These are phyloP conservation scores for Rhododendron ovatum DNA, from an alignment of 148 eudicot genomes.

Conservation along the genomic window DNA sequence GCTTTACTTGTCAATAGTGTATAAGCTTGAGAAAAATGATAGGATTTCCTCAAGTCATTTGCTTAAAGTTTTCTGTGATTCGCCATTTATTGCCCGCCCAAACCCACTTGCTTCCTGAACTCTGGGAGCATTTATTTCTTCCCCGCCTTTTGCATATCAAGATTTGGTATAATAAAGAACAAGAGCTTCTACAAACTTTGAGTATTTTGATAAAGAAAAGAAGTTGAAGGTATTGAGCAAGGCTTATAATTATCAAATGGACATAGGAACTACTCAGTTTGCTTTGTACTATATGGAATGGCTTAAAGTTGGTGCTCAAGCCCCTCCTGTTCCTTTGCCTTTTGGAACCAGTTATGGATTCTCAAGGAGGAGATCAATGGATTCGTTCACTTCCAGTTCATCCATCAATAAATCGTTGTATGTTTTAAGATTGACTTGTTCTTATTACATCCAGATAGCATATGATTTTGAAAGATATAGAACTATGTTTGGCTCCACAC, in stretches of 20 bases:
- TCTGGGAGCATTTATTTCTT: conserved; percentile 55
- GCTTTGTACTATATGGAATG: conserved; percentile 46
- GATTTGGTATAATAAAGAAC: conserved; percentile 34
- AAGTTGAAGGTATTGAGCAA: conserved; percentile 22
- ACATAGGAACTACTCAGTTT: conserved; percentile 35
- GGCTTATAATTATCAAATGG: conserved; percentile 31
- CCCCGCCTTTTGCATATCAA: conserved; percentile 51
- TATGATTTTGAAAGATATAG: conserved; percentile 17
- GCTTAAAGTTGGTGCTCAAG: conserved; percentile 22
- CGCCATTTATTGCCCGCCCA: conserved; percentile 47
- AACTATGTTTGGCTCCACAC: conserved; percentile 32
- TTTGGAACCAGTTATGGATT: not conserved
- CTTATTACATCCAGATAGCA: not conserved
- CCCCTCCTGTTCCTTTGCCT: too few relatives aligned
- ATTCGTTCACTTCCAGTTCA: conserved; percentile 19
- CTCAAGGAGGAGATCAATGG: conserved; percentile 32
- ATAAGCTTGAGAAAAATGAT: conserved; percentile 44
- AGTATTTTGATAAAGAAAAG: conserved; percentile 17
- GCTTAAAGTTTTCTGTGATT: conserved; percentile 38
- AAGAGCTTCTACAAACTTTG: conserved; percentile 22
- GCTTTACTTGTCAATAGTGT: conserved; percentile 39
- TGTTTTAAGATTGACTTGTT: conserved; percentile 1
- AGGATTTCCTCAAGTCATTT: conserved; percentile 32
- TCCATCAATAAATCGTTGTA: conserved; percentile 34
- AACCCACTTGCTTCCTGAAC: conserved; percentile 39